Evolutionary conservation across 176 grass and related monocot species (phyloP).

Genomic region (Oryza longistaminata): DNA sequence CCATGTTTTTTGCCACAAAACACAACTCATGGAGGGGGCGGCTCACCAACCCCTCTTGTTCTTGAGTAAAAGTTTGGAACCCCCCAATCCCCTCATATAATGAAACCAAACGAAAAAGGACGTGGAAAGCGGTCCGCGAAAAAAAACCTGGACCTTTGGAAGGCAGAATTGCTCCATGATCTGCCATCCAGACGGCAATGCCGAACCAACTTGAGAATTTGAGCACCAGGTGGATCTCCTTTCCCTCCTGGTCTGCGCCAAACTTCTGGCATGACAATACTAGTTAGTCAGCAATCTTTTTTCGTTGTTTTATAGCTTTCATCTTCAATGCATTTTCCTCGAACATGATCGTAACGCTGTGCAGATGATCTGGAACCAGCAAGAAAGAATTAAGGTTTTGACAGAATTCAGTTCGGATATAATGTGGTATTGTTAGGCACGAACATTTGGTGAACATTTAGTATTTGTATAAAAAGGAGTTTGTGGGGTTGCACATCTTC

Average conservation of each 20-base stretch:
- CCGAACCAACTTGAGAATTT: conserved; percentile 16
- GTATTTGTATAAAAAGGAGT: not conserved
- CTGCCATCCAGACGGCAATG: conserved; percentile 40
- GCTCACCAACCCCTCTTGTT: conserved; percentile 44
- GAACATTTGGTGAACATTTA: not conserved
- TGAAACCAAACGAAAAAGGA: conserved; percentile 38
- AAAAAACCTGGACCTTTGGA: conserved; percentile 63
- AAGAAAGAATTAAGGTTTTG: conserved; percentile 23
- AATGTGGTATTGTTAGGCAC: conserved; percentile 30
- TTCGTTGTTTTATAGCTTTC: not conserved
- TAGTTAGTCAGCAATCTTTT: conserved; percentile 27
- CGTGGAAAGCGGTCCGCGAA: conserved; percentile 41
- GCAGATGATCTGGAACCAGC: conserved; percentile 28
- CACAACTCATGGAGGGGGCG: conserved; percentile 37
- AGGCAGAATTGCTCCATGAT: conserved; percentile 59
- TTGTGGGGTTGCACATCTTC: conserved; percentile 32
- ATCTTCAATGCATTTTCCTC: conserved; percentile 16
- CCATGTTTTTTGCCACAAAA: conserved; percentile 51
- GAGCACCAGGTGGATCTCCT: conserved; percentile 44
- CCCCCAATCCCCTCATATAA: conserved; percentile 27
- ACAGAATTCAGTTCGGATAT: not conserved
- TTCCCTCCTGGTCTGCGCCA: conserved; percentile 37
- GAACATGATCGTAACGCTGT: not conserved
- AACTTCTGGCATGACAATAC: conserved; percentile 43
- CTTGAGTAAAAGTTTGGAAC: conserved; percentile 32